Percentiles rank a stretch among this genome's conserved stretches.
Conservation (phyloP, 768 basidiomycete species). For the Phlegmacium glaucopus region DNA sequence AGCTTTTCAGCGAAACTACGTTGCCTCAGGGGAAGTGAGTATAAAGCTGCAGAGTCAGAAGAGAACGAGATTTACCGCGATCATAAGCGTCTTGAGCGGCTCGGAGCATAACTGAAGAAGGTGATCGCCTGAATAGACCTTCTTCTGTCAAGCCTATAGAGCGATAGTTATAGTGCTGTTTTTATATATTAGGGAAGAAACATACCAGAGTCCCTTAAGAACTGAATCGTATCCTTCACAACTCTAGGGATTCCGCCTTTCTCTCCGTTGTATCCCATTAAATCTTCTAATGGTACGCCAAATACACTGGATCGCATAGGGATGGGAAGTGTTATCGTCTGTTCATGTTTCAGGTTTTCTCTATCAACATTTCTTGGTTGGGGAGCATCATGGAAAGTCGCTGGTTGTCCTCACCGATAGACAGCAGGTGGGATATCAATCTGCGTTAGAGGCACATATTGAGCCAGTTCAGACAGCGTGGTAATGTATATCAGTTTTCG, state of each 20-base stretch:
- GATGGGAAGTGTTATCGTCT: constrained; percentile 62
- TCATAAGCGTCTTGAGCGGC: constrained; percentile 85
- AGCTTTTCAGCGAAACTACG: constrained; percentile 74
- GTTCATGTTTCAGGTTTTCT: constrained; percentile 77
- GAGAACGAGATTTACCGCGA: constrained; percentile 44
- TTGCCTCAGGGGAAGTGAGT: constrained; percentile 1
- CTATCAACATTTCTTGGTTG: constrained; percentile 32
- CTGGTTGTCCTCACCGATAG: constrained; percentile 57
- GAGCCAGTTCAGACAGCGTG: constrained; percentile 76
- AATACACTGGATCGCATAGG: constrained; percentile 63
- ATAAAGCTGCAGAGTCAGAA: neutral
- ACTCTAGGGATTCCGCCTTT: constrained; percentile 82
- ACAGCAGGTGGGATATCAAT: constrained; percentile 83
- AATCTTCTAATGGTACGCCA: constrained; percentile 75
- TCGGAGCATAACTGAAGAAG: constrained; percentile 62
- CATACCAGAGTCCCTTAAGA: constrained; percentile 57
- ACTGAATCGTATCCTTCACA: constrained; percentile 71
- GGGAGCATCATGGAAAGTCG: neutral
- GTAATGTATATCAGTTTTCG: constrained; percentile 75
- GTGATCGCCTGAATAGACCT: constrained; percentile 82
- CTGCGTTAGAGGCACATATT: constrained; percentile 78
- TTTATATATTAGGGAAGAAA: constrained; percentile 10
- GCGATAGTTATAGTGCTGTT: constrained; percentile 10
- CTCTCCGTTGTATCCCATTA: constrained; percentile 84
- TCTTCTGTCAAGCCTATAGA: constrained; percentile 60